Evolutionary conservation across 164 flowering plant species (phyloP).

Genomic region (Annona cherimola): DNA sequence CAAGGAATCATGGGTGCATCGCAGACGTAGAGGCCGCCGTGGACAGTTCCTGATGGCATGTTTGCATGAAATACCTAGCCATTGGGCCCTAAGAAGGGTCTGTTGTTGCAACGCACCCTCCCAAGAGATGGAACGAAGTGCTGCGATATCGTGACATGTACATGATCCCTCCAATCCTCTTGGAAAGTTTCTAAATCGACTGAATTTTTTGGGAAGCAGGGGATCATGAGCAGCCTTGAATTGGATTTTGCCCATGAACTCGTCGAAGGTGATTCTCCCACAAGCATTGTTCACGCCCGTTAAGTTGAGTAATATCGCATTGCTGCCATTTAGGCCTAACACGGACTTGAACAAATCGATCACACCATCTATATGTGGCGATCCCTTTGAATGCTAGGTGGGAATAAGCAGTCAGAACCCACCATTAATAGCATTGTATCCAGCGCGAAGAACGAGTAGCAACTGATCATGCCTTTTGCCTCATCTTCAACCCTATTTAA

Average conservation of each 20-base stretch:
- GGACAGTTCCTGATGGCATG: slow-evolving; percentile 13
- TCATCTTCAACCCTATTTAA: too few species aligned
- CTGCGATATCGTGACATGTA: slow-evolving; percentile 50
- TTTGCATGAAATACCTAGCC: slow-evolving; percentile 47
- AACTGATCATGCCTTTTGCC: too few species aligned
- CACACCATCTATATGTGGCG: slow-evolving; percentile 36
- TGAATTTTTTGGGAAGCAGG: slow-evolving; percentile 39
- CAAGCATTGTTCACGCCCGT: slow-evolving; percentile 47
- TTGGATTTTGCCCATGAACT: slow-evolving; percentile 29
- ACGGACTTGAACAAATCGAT: slow-evolving; percentile 33
- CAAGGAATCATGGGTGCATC: slow-evolving; percentile 33
- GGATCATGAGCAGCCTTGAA: slow-evolving; percentile 43
- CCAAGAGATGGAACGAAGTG: slow-evolving; percentile 59
- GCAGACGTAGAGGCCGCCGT: slow-evolving; percentile 27
- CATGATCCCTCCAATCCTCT: slow-evolving; percentile 51
- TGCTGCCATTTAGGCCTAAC: slow-evolving; percentile 16
- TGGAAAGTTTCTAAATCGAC: slow-evolving; percentile 44
- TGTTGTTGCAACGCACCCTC: slow-evolving; percentile 55
- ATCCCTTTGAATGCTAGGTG: slow-evolving; percentile 48
- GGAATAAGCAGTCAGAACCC: slow-evolving; percentile 41
- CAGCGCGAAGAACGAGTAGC: too few species aligned
- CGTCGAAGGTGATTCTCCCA: slow-evolving; percentile 34
- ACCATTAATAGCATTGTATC: too few species aligned
- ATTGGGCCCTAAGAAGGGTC: slow-evolving; percentile 35
- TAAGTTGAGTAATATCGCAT: slow-evolving; percentile 29